phyloP scores from a whole-genome alignment of 306 rosid genomes.

The Pterocarpus macrocarpus region DNA sequence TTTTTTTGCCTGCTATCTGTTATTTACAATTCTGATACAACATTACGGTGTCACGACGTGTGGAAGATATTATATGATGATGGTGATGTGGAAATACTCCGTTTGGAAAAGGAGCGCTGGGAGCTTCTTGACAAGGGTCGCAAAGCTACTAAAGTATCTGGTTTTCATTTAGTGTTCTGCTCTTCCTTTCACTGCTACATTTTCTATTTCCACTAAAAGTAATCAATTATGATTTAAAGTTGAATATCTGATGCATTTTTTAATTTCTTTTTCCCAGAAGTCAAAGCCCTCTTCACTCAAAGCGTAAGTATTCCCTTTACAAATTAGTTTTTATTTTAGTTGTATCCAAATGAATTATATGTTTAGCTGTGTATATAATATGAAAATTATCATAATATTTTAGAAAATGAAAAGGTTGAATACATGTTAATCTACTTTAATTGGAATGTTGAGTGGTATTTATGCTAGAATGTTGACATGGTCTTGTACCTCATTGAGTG shows the following conservation, averaged over 20 bases:
- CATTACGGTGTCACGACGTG: conserved; percentile 40
- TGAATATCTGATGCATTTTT: conserved; percentile 54
- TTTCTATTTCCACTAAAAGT: conserved; percentile 41
- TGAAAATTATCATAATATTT: conserved; percentile 16
- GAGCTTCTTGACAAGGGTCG: conserved; percentile 62
- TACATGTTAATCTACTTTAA: conserved; percentile 15
- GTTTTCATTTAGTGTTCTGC: conserved; percentile 44
- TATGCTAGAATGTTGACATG: conserved; percentile 27
- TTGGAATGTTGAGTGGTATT: conserved; percentile 14
- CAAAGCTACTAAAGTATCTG: conserved; percentile 55
- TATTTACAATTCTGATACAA: conserved; percentile 41
- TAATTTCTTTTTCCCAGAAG: conserved; percentile 66
- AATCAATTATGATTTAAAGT: conserved; percentile 39
- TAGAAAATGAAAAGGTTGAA: conserved; percentile 4
- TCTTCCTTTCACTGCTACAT: conserved; percentile 40
- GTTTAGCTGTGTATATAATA: conserved; percentile 1
- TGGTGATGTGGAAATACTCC: conserved; percentile 64
- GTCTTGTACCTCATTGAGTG: conserved; percentile 3
- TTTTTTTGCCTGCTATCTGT: conserved; percentile 20
- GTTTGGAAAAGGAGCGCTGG: conserved; percentile 67
- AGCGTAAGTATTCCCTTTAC: conserved; percentile 63
- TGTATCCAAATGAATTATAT: not conserved
- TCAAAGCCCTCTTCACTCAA: conserved; percentile 61
- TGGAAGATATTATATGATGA: conserved; percentile 76
- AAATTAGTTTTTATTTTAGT: conserved; percentile 24